Percentiles rank a stretch among this genome's conserved stretches.
Evolutionary conservation across 768 basidiomycete species (phyloP).

Genomic region (Lactarius evosmus): DNA sequence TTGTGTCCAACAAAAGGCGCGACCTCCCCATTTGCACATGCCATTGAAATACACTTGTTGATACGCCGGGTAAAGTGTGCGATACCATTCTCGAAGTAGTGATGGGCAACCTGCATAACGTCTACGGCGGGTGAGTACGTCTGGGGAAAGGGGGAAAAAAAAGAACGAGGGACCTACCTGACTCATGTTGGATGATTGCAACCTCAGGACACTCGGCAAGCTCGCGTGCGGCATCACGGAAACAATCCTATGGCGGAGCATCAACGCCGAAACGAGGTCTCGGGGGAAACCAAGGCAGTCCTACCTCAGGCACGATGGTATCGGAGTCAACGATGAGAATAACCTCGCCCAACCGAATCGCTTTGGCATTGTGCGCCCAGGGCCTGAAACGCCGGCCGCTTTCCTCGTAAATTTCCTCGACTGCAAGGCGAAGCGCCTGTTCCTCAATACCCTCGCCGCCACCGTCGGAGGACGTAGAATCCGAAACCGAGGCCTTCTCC

Average conservation of each 20-base stretch:
- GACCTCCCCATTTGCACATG: conserved; percentile 76
- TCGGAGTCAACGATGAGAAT: conserved; percentile 83
- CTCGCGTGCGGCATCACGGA: conserved; percentile 86
- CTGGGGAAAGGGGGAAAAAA: not conserved
- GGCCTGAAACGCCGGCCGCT: conserved; percentile 60
- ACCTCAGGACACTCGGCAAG: conserved; percentile 78
- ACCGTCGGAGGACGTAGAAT: conserved; percentile 37
- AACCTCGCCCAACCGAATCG: conserved; percentile 73
- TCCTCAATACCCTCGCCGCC: conserved; percentile 62
- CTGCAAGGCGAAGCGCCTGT: conserved; percentile 63
- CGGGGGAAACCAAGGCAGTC: conserved; percentile 1
- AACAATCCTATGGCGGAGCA: conserved; percentile 60
- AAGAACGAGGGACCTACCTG: conserved; percentile 42
- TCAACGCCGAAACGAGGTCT: not conserved
- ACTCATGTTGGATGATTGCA: conserved; percentile 88
- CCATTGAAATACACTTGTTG: conserved; percentile 78
- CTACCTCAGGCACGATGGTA: conserved; percentile 70
- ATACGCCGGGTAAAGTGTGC: conserved; percentile 86
- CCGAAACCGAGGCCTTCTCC: conserved; percentile 36
- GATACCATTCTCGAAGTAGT: conserved; percentile 90
- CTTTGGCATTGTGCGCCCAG: conserved; percentile 73
- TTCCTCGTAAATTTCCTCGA: conserved; percentile 68
- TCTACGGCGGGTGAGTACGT: conserved; percentile 40
- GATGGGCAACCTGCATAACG: conserved; percentile 86
- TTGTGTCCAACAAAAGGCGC: conserved; percentile 87